phyloP scores from a whole-genome alignment of 192 early-diverging fungal species.

The Globomyces pollinis-pini region DNA sequence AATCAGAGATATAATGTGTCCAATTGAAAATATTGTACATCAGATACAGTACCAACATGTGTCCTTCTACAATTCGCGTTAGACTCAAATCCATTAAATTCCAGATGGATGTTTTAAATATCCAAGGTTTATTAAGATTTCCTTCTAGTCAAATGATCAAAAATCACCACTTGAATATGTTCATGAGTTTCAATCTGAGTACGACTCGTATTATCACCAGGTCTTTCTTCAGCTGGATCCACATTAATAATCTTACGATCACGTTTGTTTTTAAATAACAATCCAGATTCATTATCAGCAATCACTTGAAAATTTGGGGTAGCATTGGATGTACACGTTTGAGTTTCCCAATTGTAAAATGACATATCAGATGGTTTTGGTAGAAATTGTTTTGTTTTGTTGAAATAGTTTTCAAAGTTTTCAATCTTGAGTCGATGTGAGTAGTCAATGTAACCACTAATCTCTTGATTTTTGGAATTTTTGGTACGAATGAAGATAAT shows the following conservation, averaged over 20 bases:
- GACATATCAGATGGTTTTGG: constrained; percentile 51
- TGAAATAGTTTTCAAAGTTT: constrained; percentile 56
- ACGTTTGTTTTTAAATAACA: constrained; percentile 59
- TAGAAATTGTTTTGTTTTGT: constrained; percentile 25
- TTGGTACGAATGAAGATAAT: constrained; percentile 53
- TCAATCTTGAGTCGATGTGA: constrained; percentile 55
- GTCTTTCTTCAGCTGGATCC: constrained; percentile 48
- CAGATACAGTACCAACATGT: too few species aligned
- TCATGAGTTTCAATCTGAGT: constrained; percentile 41
- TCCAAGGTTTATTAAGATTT: constrained; percentile 31
- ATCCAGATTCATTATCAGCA: constrained; percentile 56
- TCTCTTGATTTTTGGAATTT: constrained; percentile 49
- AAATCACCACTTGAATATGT: constrained; percentile 59
- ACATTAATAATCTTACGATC: constrained; percentile 62
- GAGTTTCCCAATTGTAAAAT: constrained; percentile 65
- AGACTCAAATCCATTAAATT: too few species aligned
- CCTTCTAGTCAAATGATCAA: constrained; percentile 53
- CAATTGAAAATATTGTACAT: too few species aligned
- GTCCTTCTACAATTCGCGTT: too few species aligned
- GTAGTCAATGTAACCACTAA: constrained; percentile 58
- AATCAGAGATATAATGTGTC: too few species aligned
- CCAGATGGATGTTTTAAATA: too few species aligned
- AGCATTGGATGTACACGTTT: constrained; percentile 53
- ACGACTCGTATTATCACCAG: constrained; percentile 54
- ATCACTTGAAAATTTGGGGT: constrained; percentile 63